Evolutionary conservation across 2,329 filamentous ascomycete genomes (phyloP).

Genomic region (Amylocarpus encephaloides): DNA sequence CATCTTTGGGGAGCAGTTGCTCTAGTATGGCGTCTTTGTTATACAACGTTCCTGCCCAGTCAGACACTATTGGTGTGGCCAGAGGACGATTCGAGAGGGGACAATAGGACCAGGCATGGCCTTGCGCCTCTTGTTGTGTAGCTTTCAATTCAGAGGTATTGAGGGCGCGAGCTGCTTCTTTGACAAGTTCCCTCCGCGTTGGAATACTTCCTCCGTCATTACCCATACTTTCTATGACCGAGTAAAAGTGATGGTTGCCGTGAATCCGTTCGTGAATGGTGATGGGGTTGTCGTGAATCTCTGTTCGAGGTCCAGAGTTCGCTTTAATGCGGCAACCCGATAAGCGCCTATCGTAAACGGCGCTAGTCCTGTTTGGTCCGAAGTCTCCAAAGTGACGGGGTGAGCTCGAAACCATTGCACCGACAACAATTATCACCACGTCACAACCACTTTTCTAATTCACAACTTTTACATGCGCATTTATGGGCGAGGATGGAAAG

Average conservation of each 20-base stretch:
- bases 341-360: conserved; percentile 4
- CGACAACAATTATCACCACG: neutral
- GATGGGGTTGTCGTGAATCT: neutral
- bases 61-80: conserved; percentile 64
- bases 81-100: conserved; percentile 77
- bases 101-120: conserved; percentile 81
- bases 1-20: conserved; percentile 51
- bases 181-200: conserved; percentile 91
- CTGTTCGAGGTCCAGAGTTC: neutral
- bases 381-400: neutral
- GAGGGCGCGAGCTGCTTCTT: conserved; percentile 77
- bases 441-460: neutral
- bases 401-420: neutral
- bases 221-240: conserved; percentile 60
- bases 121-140: conserved; percentile 74
- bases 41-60: conserved; percentile 78
- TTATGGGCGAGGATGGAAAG: conserved; percentile 25
- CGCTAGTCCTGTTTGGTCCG: neutral
- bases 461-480: conserved; percentile 10
- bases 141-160: conserved; percentile 86
- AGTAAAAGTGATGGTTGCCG: neutral
- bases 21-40: conserved; percentile 88
- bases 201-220: conserved; percentile 98
- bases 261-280: neutral
- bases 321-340: neutral